Evolutionary conservation across 139 green algal genomes (phyloP).

Genomic region (Marvania coccoides): DNA sequence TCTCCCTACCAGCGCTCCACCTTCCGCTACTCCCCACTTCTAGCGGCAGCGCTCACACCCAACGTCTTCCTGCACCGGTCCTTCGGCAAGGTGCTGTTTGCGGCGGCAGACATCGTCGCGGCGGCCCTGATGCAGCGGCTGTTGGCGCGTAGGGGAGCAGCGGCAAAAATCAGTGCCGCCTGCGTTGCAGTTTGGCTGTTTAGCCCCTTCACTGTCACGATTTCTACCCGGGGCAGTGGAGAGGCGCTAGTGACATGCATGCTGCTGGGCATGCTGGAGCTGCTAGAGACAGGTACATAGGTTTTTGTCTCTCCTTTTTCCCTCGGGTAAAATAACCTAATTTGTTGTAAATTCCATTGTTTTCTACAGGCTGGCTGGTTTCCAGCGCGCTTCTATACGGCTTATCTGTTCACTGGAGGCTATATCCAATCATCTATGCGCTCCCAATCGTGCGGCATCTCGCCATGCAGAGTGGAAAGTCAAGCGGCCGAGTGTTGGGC

Average conservation of each 20-base stretch:
- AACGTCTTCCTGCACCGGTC: constrained; percentile 61
- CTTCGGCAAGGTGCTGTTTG: constrained; percentile 88
- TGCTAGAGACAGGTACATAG: constrained; percentile 27
- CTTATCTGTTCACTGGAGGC: constrained; percentile 80
- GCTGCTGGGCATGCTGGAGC: constrained; percentile 60
- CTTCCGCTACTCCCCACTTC: constrained; percentile 85
- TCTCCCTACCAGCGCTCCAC: constrained; percentile 41
- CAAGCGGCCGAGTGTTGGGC: background rate
- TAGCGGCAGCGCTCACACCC: constrained; percentile 73
- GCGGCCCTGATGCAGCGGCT: constrained; percentile 14
- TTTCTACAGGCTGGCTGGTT: constrained; percentile 7
- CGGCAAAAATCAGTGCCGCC: too few relatives aligned
- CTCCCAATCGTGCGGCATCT: constrained; percentile 61
- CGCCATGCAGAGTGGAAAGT: background rate
- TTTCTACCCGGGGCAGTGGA: constrained; percentile 84
- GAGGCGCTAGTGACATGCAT: constrained; percentile 73
- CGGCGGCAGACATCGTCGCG: constrained; percentile 50
- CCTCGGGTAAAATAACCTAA: too few relatives aligned
- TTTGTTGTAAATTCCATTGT: too few relatives aligned
- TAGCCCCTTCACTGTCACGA: constrained; percentile 87
- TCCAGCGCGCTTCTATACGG: constrained; percentile 58
- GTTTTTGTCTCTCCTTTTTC: too few relatives aligned
- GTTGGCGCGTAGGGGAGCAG: too few relatives aligned
- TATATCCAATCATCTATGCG: constrained; percentile 89
- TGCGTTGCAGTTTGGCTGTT: constrained; percentile 74